These are phyloP conservation scores for Nissolia schottii DNA, from an alignment of 306 rosid genomes.

Conservation along the genomic window DNA sequence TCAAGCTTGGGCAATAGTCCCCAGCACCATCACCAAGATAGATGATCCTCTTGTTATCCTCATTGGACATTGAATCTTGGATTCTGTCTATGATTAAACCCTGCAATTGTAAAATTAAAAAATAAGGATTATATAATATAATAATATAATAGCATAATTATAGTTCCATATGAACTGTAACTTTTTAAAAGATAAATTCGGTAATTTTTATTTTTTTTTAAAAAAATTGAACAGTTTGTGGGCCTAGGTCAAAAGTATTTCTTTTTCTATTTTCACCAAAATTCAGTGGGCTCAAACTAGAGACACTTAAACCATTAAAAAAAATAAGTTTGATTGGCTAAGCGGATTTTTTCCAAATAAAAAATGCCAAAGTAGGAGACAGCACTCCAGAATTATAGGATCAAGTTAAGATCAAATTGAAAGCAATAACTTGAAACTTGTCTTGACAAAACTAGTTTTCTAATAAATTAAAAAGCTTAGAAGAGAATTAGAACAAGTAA, in stretches of 20 bases:
- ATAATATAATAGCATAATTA: neutral
- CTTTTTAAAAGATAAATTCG: neutral
- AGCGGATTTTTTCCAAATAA: neutral
- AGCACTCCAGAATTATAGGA: neutral
- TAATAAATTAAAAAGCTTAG: neutral
- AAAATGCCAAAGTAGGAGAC: neutral
- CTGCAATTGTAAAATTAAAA: slow-evolving; percentile 13
- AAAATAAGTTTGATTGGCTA: neutral
- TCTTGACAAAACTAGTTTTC: neutral
- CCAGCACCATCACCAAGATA: too few species aligned
- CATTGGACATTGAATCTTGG: too few species aligned
- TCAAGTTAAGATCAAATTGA: neutral
- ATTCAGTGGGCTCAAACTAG: too few species aligned
- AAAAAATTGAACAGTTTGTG: neutral
- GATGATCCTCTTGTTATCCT: too few species aligned
- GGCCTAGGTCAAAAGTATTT: slow-evolving; percentile 24
- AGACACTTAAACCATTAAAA: too few species aligned
- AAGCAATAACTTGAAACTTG: neutral
- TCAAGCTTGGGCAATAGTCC: too few species aligned
- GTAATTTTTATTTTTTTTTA: neutral
- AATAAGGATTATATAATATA: neutral
- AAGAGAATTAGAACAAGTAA: neutral
- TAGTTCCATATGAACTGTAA: neutral
- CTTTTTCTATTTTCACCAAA: too few species aligned
- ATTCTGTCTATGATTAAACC: slow-evolving; percentile 45